A percentile compares a stretch with the other conserved stretches of the same genome.
Conservation (phyloP, 306 rosid genomes). For the Arachis hypogaea region DNA sequence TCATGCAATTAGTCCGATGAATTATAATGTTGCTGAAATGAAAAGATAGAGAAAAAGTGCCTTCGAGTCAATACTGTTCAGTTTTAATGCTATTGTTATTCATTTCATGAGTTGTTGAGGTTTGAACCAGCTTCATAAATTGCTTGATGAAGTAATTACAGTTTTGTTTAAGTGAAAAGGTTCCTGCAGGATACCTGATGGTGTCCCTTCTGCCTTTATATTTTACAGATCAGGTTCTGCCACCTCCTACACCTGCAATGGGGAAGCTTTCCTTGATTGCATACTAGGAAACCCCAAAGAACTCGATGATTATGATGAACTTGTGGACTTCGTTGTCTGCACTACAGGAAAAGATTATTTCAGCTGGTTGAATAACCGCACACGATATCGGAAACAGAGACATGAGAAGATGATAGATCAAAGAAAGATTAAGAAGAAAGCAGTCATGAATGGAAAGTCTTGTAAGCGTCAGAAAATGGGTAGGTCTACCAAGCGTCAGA, state of each 20-base stretch:
- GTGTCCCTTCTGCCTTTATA: not conserved
- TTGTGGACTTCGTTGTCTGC: conserved; percentile 67
- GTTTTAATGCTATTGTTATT: not conserved
- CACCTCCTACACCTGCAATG: conserved; percentile 50
- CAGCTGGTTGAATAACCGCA: conserved; percentile 58
- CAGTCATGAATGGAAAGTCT: conserved; percentile 39
- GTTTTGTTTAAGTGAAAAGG: conserved; percentile 14
- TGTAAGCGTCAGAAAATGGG: conserved; percentile 27
- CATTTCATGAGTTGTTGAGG: not conserved
- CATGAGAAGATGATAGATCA: conserved; percentile 38
- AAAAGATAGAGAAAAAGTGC: not conserved
- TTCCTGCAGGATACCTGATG: not conserved
- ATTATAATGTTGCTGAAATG: conserved; percentile 23
- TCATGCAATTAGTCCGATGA: conserved; percentile 12
- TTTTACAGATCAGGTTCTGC: conserved; percentile 37
- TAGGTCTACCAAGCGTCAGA: conserved; percentile 11
- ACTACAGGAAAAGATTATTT: conserved; percentile 61
- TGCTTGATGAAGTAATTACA: not conserved
- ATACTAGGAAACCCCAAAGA: conserved; percentile 20
- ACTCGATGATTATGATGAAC: conserved; percentile 55
- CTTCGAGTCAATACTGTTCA: conserved; percentile 7
- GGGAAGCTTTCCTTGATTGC: conserved; percentile 60
- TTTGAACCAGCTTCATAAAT: not conserved
- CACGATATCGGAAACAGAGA: conserved; percentile 49
- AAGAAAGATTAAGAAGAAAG: conserved; percentile 58